Evolutionary conservation across 805 yeast species (phyloP), one percentile per base, ranked within the genome.

Genomic region (Alloascoidea hylecoeti): DNA sequence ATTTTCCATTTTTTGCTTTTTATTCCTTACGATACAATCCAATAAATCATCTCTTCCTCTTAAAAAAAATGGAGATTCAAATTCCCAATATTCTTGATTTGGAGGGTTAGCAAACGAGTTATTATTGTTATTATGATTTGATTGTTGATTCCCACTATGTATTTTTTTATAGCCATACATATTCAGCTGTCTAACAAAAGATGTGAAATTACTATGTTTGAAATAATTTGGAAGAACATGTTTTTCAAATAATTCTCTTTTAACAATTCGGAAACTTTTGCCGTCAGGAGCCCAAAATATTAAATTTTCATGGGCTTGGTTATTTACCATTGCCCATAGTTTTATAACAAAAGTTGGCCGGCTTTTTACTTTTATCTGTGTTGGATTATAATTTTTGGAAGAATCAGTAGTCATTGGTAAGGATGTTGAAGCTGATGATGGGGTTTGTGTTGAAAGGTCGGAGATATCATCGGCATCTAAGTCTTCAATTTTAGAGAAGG

Each of bases 81-180:
- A 23, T n/a, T 23, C 30, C 30, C 30, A 23, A 23, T 23, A 23
- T n/a, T 23, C 30, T n/a, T 23, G 30, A 9, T 9, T 9, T 23
- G 30, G 30, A 23, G 30, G 30, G 30, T 23, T 23, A 9, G 13
- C 30, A n/a, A 9, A 9, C 13, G 13, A 9, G 30, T 23, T 23
- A 9, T n/a, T n/a, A n/a, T 23, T 23, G 30, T n/a, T 23, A 23
- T 23, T 23, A n/a, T n/a, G 9, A 23, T 23, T 23, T 9, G 13
- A 9, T n/a, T 9, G n/a, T n/a, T 9, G n/a, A 23, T n/a, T 23
- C 30, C 30, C 30, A 23, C 30, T 23, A n/a, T 23, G 30, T 23
- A 70, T 77, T 59, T 88, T 86, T 57, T 88, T 96, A 61, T 88
- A 86, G 1, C 96, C 96, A 55, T 86, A 86, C 59, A 92, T 92